These are phyloP conservation scores for Heterobasidion irregulare DNA, from an alignment of 1,284 basidiomycete species.

Conservation along the genomic window DNA sequence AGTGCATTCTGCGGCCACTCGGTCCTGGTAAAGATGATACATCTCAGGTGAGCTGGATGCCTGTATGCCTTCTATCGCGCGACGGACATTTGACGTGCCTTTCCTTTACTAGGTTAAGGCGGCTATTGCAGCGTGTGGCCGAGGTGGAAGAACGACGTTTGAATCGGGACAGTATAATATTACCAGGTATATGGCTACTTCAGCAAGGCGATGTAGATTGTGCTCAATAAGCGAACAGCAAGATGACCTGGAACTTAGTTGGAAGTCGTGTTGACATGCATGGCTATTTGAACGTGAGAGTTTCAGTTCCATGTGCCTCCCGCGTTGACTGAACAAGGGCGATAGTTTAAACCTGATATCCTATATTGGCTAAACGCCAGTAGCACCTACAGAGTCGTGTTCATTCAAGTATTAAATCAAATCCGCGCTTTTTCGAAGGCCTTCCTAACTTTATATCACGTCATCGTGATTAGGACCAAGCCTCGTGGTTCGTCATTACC, in stretches of 20 bases:
- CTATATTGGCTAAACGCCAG: background rate
- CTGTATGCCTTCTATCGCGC: background rate
- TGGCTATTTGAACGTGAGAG: background rate
- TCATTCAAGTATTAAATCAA: background rate
- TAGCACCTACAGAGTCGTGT: background rate
- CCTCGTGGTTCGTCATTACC: background rate
- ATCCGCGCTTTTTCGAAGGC: background rate
- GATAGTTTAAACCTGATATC: background rate
- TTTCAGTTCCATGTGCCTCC: background rate
- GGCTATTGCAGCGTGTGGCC: background rate
- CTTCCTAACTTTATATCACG: background rate
- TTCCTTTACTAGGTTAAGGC: background rate
- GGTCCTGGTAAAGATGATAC: background rate
- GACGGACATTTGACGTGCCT: background rate
- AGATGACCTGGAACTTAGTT: background rate
- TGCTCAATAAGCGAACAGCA: background rate
- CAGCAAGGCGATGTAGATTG: background rate
- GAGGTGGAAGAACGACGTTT: background rate
- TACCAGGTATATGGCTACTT: background rate
- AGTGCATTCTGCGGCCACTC: background rate
- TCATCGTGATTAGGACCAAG: background rate
- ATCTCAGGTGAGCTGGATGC: background rate
- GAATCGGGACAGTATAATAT: background rate
- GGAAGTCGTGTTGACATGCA: background rate
- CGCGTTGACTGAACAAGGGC: background rate